Evolutionary conservation across 164 flowering plant genomes (phyloP).

Genomic region (Paratinospora sagittata): DNA sequence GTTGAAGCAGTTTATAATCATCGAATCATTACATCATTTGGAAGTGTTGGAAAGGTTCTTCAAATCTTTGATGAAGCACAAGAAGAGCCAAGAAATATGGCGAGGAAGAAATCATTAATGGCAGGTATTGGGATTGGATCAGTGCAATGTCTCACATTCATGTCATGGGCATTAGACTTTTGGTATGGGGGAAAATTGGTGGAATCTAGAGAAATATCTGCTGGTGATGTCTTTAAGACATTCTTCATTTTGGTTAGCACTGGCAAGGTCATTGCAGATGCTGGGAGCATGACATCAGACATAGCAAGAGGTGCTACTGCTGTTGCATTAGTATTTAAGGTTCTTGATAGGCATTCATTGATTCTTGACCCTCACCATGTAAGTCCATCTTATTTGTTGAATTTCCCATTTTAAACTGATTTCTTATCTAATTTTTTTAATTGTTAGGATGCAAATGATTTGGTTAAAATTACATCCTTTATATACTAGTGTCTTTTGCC

Average conservation of each 20-base stretch:
- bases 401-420: too few species aligned
- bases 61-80: constrained; percentile 66
- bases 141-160: constrained; percentile 72
- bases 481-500: too few species aligned
- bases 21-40: constrained; percentile 73
- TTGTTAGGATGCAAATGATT: too few species aligned
- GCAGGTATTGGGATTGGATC: constrained; percentile 88
- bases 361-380: constrained; percentile 40
- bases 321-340: constrained; percentile 66
- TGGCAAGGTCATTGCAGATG: constrained; percentile 89
- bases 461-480: too few species aligned
- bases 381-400: constrained; percentile 7
- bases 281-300: constrained; percentile 98
- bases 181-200: constrained; percentile 90
- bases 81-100: constrained; percentile 60
- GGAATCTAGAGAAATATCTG: constrained; percentile 53
- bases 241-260: constrained; percentile 85
- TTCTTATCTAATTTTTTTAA: too few species aligned
- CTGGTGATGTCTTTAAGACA: constrained; percentile 87
- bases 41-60: constrained; percentile 58
- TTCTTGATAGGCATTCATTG: constrained; percentile 61
- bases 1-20: constrained; percentile 82
- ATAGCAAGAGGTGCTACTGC: constrained; percentile 80
- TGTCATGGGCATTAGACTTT: constrained; percentile 90
- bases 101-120: constrained; percentile 68